Percentiles rank a stretch among this genome's conserved stretches.
Conservation (phyloP, 495 filamentous ascomycete species). For the Neurospora sp. region DNA sequence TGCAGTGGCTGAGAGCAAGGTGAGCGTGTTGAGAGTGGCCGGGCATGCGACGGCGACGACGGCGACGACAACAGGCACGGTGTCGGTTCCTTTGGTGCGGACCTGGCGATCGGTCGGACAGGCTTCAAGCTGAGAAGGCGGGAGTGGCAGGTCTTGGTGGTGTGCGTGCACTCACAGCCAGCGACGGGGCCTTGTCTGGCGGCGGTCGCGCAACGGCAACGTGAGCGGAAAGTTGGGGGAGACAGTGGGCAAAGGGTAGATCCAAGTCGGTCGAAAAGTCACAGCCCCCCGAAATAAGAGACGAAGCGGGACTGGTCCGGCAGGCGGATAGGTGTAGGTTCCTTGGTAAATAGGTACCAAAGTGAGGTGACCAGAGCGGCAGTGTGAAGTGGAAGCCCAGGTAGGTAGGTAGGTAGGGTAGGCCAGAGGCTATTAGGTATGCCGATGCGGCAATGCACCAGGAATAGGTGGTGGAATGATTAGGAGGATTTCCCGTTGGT, state of each 20-base stretch:
- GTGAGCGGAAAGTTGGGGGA: background rate
- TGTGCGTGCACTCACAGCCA: background rate
- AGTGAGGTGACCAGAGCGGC: background rate
- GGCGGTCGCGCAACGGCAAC: background rate
- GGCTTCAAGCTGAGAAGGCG: background rate
- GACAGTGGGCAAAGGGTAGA: background rate
- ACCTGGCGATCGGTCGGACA: background rate
- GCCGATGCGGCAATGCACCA: background rate
- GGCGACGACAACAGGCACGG: constrained; percentile 1
- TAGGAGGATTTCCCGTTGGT: background rate
- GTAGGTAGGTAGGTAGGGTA: background rate
- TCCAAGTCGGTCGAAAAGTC: background rate
- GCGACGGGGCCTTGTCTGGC: background rate
- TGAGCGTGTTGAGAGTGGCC: background rate
- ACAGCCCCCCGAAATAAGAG: background rate
- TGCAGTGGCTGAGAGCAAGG: background rate
- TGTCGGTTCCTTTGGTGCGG: background rate
- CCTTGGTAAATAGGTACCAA: background rate
- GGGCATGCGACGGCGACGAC: constrained; percentile 5
- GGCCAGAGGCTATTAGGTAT: background rate
- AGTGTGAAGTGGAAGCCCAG: background rate
- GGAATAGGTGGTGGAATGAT: background rate
- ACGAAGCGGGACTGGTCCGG: background rate
- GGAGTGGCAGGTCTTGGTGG: background rate
- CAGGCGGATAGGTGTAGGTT: background rate